Conservation (phyloP, 495 filamentous ascomycete species). For the Niebla homalea region DNA sequence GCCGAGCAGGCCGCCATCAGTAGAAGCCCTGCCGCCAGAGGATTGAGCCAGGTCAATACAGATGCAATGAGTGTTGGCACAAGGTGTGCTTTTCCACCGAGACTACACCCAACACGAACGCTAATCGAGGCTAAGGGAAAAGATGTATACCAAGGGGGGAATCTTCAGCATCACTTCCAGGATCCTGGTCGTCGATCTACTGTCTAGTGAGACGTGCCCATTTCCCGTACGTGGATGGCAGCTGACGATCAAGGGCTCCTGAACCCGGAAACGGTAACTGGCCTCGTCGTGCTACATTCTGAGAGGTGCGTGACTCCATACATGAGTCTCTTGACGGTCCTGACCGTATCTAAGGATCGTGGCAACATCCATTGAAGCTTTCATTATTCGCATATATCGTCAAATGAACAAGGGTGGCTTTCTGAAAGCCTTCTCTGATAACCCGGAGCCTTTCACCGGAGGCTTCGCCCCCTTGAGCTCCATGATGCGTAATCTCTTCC, state of each 20-base stretch:
- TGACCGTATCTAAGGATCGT: conserved; percentile 39
- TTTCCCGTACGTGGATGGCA: neutral
- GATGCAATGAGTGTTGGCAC: conserved; percentile 77
- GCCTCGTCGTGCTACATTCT: conserved; percentile 77
- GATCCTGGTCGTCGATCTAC: conserved; percentile 83
- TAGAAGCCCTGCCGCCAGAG: conserved; percentile 59
- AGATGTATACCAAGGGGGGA: conserved; percentile 77
- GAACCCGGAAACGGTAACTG: conserved; percentile 73
- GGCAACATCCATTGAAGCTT: conserved; percentile 84
- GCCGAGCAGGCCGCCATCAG: conserved; percentile 89
- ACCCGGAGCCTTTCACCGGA: conserved; percentile 78
- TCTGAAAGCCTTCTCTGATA: conserved; percentile 92
- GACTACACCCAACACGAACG: neutral
- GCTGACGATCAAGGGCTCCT: conserved; percentile 41
- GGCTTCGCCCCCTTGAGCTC: conserved; percentile 82
- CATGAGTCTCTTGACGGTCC: neutral
- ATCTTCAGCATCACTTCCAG: conserved; percentile 94
- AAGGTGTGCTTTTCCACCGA: conserved; percentile 25
- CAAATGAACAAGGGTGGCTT: conserved; percentile 89
- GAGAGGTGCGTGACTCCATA: conserved; percentile 39
- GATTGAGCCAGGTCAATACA: conserved; percentile 84
- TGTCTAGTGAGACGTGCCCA: conserved; percentile 44
- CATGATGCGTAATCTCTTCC: conserved; percentile 87
- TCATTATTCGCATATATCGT: conserved; percentile 85
- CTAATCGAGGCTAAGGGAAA: conserved; percentile 40